Conservation (phyloP, 2,329 filamentous ascomycete species). For the Dactylellina haptotyla region DNA sequence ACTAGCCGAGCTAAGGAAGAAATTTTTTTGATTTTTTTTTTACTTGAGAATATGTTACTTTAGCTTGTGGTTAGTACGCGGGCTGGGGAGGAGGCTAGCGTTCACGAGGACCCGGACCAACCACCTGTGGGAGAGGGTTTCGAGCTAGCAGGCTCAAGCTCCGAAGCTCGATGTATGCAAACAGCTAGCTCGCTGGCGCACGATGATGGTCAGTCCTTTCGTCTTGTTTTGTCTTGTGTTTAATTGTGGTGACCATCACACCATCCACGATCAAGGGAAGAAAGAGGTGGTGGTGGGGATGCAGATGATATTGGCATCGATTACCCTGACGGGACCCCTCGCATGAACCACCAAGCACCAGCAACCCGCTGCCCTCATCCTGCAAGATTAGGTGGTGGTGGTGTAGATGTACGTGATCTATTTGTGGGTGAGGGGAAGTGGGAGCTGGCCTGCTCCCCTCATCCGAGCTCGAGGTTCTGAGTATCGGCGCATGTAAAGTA, state of each 20-base stretch:
- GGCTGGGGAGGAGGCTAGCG: too few relatives aligned
- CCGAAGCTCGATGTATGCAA: not conserved
- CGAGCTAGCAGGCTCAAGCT: too few relatives aligned
- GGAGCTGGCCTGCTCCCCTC: slow-evolving; percentile 12
- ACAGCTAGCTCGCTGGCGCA: not conserved
- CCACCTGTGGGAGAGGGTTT: not conserved
- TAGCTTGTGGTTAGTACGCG: too few relatives aligned
- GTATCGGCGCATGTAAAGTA: too few relatives aligned
- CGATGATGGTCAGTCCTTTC: not conserved
- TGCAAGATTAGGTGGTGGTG: slow-evolving; percentile 16
- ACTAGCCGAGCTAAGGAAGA: too few relatives aligned
- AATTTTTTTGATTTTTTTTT: too few relatives aligned
- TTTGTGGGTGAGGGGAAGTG: too few relatives aligned
- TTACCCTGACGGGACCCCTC: slow-evolving; percentile 27
- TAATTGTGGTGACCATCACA: not conserved
- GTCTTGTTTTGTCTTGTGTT: not conserved
- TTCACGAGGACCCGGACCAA: not conserved
- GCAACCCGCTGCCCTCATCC: slow-evolving; percentile 34
- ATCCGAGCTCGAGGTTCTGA: slow-evolving; percentile 21
- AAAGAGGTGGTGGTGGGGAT: not conserved
- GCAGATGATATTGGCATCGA: slow-evolving; percentile 24
- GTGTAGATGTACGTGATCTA: slow-evolving; percentile 1
- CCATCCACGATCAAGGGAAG: not conserved
- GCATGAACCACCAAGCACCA: slow-evolving; percentile 41
- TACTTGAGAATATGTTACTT: too few relatives aligned